phyloP scores from a whole-genome alignment of 495 filamentous ascomycete genomes.

The Entonaema liquescens region DNA sequence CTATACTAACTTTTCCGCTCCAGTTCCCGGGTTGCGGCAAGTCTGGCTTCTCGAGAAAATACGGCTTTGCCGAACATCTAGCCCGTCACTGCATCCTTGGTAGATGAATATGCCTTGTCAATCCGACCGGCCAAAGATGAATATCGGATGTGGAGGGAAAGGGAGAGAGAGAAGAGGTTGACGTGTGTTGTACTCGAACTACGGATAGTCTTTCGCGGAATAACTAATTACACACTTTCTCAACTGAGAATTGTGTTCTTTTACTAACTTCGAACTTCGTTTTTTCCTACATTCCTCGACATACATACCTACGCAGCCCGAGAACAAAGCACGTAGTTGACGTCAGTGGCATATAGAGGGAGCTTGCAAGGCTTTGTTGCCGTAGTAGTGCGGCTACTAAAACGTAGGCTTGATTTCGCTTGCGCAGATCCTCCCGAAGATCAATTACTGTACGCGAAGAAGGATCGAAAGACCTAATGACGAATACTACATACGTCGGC shows the following conservation, averaged over 20 bases:
- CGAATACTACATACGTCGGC: slow-evolving; percentile 19
- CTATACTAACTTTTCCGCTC: too few relatives aligned
- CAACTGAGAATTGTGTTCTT: background rate
- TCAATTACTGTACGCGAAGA: slow-evolving; percentile 23
- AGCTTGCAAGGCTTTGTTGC: slow-evolving; percentile 19
- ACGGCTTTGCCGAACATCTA: too few relatives aligned
- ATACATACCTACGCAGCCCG: background rate
- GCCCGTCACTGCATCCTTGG: too few relatives aligned
- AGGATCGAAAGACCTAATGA: slow-evolving; percentile 17
- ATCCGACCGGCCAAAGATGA: too few relatives aligned
- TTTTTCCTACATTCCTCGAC: background rate
- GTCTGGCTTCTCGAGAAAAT: too few relatives aligned
- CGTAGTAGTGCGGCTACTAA: slow-evolving; percentile 9
- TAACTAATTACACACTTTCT: background rate
- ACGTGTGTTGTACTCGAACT: background rate
- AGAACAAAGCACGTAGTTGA: slow-evolving; percentile 13
- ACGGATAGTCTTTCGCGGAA: background rate
- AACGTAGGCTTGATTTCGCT: slow-evolving; percentile 28
- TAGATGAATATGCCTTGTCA: too few relatives aligned
- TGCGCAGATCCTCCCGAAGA: slow-evolving; percentile 24
- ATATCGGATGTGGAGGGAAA: too few relatives aligned
- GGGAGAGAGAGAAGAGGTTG: too few relatives aligned
- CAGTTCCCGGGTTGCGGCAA: too few relatives aligned
- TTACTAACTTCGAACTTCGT: background rate
- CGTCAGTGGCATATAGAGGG: slow-evolving; percentile 18